Conservation (phyloP, 208 protist genomes). For the Wallacemonas sp. region DNA sequence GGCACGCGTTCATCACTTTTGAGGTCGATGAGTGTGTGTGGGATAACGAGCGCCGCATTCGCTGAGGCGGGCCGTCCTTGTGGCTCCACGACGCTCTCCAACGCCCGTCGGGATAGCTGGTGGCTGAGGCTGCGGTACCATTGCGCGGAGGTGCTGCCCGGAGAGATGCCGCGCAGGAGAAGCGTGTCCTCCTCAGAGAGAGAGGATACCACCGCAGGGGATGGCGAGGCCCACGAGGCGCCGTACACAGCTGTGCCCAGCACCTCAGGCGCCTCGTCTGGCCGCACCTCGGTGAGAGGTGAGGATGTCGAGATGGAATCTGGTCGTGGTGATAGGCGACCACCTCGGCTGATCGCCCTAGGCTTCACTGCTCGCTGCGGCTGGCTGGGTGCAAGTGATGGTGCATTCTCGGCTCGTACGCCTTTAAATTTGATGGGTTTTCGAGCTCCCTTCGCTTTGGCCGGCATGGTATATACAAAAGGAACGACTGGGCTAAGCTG, state of each 20-base stretch:
- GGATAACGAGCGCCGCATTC: slow-evolving; percentile 7
- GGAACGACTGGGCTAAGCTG: too few relatives aligned
- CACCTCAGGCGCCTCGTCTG: neutral
- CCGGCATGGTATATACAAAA: neutral
- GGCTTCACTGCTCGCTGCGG: neutral
- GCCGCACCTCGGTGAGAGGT: too few relatives aligned
- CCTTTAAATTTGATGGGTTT: slow-evolving; percentile 1
- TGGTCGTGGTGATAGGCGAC: too few relatives aligned
- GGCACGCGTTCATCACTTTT: neutral
- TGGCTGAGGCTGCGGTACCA: slow-evolving; percentile 37
- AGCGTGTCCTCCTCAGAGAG: slow-evolving; percentile 52
- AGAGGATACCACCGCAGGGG: slow-evolving; percentile 4
- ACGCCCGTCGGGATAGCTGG: slow-evolving; percentile 19
- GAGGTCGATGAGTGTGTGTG: neutral
- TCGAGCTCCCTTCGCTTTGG: neutral
- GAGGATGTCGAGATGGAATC: too few relatives aligned
- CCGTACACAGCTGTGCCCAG: slow-evolving; percentile 8
- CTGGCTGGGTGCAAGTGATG: neutral
- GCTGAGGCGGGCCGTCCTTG: slow-evolving; percentile 5
- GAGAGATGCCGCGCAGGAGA: slow-evolving; percentile 55
- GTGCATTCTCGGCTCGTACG: slow-evolving; percentile 7
- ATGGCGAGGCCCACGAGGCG: neutral
- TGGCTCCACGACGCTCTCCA: neutral
- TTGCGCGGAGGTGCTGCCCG: slow-evolving; percentile 39
- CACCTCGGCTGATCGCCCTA: neutral